Percentiles rank a stretch among this genome's conserved stretches.
These are phyloP conservation scores for Paradendryphiella salina DNA, from an alignment of 2,329 filamentous ascomycete species.

Conservation along the genomic window DNA sequence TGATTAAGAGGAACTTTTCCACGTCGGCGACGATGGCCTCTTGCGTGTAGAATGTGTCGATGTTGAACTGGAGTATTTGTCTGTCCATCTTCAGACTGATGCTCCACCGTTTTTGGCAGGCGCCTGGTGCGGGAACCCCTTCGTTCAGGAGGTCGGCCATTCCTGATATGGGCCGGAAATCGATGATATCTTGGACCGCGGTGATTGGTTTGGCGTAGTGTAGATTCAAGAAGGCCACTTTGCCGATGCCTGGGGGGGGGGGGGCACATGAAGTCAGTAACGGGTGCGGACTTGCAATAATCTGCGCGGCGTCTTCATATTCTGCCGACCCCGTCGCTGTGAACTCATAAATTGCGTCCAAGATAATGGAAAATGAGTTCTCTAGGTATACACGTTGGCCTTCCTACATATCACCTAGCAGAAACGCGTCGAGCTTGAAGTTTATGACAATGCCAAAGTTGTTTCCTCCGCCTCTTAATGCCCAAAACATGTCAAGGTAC, in stretches of 20 bases:
- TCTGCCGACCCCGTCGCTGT: conserved; percentile 11
- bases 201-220: conserved; percentile 32
- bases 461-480: conserved; percentile 39
- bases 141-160: conserved; percentile 21
- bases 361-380: conserved; percentile 11
- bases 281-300: conserved; percentile 14
- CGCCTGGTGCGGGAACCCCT: conserved; percentile 9
- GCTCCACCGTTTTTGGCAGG: conserved; percentile 26
- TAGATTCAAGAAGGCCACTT: conserved; percentile 24
- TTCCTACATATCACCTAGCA: conserved; percentile 31
- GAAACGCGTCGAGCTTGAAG: conserved; percentile 27
- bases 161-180: conserved; percentile 24
- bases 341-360: conserved; percentile 22
- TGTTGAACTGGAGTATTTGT: conserved; percentile 14
- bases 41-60: conserved; percentile 18
- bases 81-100: conserved; percentile 26
- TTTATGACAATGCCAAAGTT: conserved; percentile 41
- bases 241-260: conserved; percentile 15
- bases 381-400: conserved; percentile 21
- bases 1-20: conserved; percentile 21
- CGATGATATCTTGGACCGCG: conserved; percentile 26
- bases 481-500: conserved; percentile 47
- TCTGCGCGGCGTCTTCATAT: conserved; percentile 27
- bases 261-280: background rate
- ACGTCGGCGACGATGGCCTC: conserved; percentile 20